Base-by-base conservation (phyloP, 129 eudicot genomes). In the Saposhnikovia divaricata region DNA sequence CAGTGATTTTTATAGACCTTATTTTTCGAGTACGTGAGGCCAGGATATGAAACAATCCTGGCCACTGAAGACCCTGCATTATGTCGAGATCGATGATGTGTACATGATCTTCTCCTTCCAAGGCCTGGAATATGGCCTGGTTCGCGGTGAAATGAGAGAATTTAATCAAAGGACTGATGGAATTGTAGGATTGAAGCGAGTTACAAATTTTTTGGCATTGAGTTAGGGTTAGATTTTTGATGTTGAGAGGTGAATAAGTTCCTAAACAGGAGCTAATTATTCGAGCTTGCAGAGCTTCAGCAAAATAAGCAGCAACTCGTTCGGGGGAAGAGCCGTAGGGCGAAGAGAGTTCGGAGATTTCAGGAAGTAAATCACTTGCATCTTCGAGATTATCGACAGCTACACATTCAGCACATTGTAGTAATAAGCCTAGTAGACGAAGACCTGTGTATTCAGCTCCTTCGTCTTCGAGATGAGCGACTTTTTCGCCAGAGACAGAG, bases 51-150 rank as follows among this genome's bases (percentile, higher is more conserved):
- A 93, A 93, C 77, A 93, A 59, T 25, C 97, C 98, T 8, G 97
- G 98, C 98, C 97, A 93, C 72, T 93, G 98, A 39, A 93, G 93
- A 21, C 98, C 98, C 84, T 93, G 98, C 98, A 91, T 93, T 37
- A 93, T 88, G 81, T 93, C 97, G 23, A 93, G 86, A 82, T 93
- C 98, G 82, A 93, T 91, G 76, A 93, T 86, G 65, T 93, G 98
- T 37, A 91, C 97, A n/a, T 84, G 85, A 21, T 93, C 98, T 80
- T 88, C 89, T 19, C 86, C 87, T 80, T 91, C 91, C 23, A 93
- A 65, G 6, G 97, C 94, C 70, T 89, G 91, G 25, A 85, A 90
- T 21, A 93, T 93, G 6, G 98, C 97, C 31, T 93, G 97, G 51
- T 91, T 93, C 5, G 98, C 89, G 5, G 98, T 93, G 85, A 91